phyloP scores from a whole-genome alignment of 306 rosid species.

The Rosa multiflora region DNA sequence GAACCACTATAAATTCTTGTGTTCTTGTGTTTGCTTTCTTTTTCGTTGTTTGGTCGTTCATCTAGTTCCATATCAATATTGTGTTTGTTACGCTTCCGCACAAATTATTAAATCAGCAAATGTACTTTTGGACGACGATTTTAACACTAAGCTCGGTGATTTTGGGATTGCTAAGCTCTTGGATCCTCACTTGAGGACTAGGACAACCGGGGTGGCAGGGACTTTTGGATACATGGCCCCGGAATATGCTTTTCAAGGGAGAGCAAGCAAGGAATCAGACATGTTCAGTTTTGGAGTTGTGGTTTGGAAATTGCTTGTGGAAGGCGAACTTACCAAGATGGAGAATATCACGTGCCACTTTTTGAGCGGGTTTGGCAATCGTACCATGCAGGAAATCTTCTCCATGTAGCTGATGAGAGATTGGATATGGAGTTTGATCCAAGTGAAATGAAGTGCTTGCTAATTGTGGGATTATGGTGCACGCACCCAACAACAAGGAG shows the following conservation, averaged over 20 bases:
- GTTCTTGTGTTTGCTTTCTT: no score
- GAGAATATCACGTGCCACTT: conserved; percentile 1
- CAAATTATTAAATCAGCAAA: conserved; percentile 58
- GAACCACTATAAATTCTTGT: no score
- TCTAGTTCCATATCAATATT: no score
- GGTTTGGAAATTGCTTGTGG: conserved; percentile 57
- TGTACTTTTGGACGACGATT: conserved; percentile 48
- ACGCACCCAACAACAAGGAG: conserved; percentile 34
- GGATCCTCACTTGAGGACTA: conserved; percentile 3
- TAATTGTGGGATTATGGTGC: conserved; percentile 48
- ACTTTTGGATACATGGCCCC: background rate
- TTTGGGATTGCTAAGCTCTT: conserved; percentile 34
- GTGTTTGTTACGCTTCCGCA: no score
- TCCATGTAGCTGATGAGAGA: conserved; percentile 31
- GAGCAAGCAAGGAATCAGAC: conserved; percentile 49
- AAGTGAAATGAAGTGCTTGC: conserved; percentile 38
- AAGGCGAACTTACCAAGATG: background rate
- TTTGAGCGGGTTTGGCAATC: conserved; percentile 41
- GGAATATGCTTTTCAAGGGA: conserved; percentile 22
- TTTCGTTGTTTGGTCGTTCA: no score
- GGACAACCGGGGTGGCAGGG: background rate
- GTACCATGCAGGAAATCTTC: conserved; percentile 30
- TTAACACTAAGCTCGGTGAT: conserved; percentile 15
- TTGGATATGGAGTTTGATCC: conserved; percentile 23
- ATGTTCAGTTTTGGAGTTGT: conserved; percentile 56